phyloP scores from a whole-genome alignment of 176 grass and related monocot species.

The Elymus sibiricus region DNA sequence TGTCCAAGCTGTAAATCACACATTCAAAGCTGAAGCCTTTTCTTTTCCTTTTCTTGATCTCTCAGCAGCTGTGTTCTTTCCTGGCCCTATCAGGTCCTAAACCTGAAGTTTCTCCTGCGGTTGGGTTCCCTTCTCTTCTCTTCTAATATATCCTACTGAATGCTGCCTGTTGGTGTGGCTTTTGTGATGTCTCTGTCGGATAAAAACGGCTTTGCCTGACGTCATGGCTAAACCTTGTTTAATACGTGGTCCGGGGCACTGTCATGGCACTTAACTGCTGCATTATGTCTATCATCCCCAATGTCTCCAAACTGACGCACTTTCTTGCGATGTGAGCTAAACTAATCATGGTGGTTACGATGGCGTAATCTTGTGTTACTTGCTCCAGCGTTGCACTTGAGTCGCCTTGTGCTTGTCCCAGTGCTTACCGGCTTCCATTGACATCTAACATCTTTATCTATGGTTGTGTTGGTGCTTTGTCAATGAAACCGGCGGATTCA shows the following conservation, averaged over 20 bases:
- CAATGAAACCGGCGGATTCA: background rate
- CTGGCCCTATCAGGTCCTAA: background rate
- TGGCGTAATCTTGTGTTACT: constrained; percentile 15
- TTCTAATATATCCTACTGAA: constrained; percentile 9
- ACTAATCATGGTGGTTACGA: constrained; percentile 32
- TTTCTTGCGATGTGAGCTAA: constrained; percentile 24
- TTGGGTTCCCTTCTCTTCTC: background rate
- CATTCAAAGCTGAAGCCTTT: constrained; percentile 40
- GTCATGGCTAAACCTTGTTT: constrained; percentile 35
- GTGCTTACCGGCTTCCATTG: constrained; percentile 9
- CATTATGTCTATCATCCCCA: constrained; percentile 20
- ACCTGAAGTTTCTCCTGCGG: constrained; percentile 23
- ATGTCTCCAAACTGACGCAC: constrained; percentile 39
- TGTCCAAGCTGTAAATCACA: constrained; percentile 53
- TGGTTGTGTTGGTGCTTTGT: too few species aligned
- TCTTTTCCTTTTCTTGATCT: background rate
- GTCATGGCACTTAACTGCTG: constrained; percentile 20
- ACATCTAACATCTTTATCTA: too few species aligned
- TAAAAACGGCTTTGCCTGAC: constrained; percentile 36
- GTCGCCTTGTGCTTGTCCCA: constrained; percentile 34
- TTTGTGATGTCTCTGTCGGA: constrained; percentile 31
- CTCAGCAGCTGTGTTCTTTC: background rate
- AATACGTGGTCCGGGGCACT: constrained; percentile 12
- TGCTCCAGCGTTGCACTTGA: background rate
- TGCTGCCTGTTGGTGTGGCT: constrained; percentile 22